Evolutionary conservation across 441 rosid genomes (phyloP), one percentile per base, ranked within the genome.

Genomic region (Francoa sonchifolia): DNA sequence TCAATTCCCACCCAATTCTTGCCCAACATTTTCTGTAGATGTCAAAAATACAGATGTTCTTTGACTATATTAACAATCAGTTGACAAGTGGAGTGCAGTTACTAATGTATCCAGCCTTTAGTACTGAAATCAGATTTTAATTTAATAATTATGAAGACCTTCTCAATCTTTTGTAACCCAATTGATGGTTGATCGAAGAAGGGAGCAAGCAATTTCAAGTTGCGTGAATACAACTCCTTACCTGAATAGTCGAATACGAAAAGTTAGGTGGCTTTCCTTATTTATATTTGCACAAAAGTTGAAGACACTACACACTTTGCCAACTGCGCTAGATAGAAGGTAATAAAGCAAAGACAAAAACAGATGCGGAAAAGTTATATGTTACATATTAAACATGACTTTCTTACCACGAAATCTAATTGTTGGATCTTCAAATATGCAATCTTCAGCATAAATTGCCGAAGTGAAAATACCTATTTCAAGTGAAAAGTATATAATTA

Each of bases 371-470:
- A n/a, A n/a, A n/a, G n/a, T n/a, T n/a, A n/a, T n/a, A n/a, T n/a
- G n/a, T n/a, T n/a, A n/a, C n/a, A n/a, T n/a, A n/a, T n/a, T n/a
- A n/a, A n/a, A n/a, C n/a, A n/a, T n/a, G n/a, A n/a, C n/a, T n/a
- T n/a, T 54, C 58, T 58, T 44, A 85, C 93, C 96, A 39, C 37
- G 75, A 39, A 81, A 85, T 45, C 72, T 74, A 27, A 88, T 81
- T 25, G 97, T 88, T 8, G 94, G 97, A 41, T 88, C 97, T 62
- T 74, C 94, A 16, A 84, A 88, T 45, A 73, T 28, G 47, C 96
- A 82, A 46, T 82, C 94, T 54, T 79, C 66, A 19, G 68, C 62
- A 36, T 84, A 84, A 39, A 81, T 62, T 7, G 41, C 65, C 48
- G 69, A 57, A 49, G 87, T 71, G 65, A 82, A 82, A 52, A 48